phyloP scores from a whole-genome alignment of 2,329 filamentous ascomycete genomes.

The Colletotrichum coccodes region DNA sequence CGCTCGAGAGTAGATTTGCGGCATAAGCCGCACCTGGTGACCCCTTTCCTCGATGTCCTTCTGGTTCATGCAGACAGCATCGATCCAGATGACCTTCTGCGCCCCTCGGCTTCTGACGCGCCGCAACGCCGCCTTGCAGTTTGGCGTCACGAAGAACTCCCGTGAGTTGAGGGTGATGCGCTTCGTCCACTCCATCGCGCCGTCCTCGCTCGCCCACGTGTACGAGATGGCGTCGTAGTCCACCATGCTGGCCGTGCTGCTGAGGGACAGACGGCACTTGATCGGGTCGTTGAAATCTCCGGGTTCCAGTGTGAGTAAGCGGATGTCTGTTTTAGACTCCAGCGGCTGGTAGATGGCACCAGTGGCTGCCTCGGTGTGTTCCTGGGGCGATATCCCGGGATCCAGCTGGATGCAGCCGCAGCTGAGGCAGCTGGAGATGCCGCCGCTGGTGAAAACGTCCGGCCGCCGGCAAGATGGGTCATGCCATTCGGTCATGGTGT shows the following conservation, averaged over 20 bases:
- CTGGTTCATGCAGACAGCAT: slow-evolving; percentile 37
- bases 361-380: neutral
- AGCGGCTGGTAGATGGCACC: neutral
- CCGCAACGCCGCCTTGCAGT: neutral
- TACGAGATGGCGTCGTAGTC: slow-evolving; percentile 48
- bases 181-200: neutral
- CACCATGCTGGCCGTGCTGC: neutral
- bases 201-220: slow-evolving; percentile 43
- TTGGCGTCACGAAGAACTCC: neutral
- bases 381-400: neutral
- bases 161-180: neutral
- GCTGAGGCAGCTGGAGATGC: slow-evolving; percentile 1
- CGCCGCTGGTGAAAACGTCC: neutral
- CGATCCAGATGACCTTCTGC: slow-evolving; percentile 29
- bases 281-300: slow-evolving; percentile 6
- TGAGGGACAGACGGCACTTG: neutral
- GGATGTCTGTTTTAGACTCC: neutral
- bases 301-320: neutral
- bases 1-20: slow-evolving; percentile 29
- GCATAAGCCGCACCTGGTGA: slow-evolving; percentile 34
- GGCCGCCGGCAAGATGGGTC: slow-evolving; percentile 5
- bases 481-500: slow-evolving; percentile 8
- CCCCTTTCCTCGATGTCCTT: slow-evolving; percentile 29
- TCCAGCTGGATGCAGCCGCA: neutral
- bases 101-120: neutral